Base-by-base conservation (phyloP, 2,329 filamentous ascomycete genomes). In the Pyricularia grisea region DNA sequence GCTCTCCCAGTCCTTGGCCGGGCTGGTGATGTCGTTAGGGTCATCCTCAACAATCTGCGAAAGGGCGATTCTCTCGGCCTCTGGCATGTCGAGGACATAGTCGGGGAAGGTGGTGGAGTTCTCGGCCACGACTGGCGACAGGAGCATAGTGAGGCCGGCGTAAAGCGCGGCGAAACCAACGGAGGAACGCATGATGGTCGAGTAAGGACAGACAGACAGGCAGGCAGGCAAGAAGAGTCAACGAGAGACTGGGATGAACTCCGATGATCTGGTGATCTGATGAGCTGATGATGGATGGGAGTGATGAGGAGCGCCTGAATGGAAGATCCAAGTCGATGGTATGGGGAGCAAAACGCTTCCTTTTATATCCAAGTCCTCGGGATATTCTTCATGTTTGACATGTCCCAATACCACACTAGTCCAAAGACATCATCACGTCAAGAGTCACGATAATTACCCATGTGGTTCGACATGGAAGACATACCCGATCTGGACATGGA, bases 1-100 rank as follows among this genome's bases (percentile, higher is more conserved):
- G 55, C 75, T 76, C 10, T 72, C 42, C 33, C 75, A 73, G 67
- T 72, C 72, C 5, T 71, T 71, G 14, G 67, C 65, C 2, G 71
- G 66, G 6, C 17, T 58, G 33, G 72, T 27, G 14, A 69, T 68
- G 25, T 73, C 71, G 10, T 67, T 66, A 10, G 70, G 68, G 20
- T 72, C 70, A 27, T 76, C 68, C 27, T 68, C 68, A 27, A 36
- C 27, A 27, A 68, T 25, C n/a, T 60, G 23, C 25, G 67, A 33
- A 3, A 68, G 33, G 17, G 67, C 67, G 23, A 60, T 23, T 11
- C 36, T 63, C 30, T 68, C 67, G 10, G 55, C 23, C 55, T 68
- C 58, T 14, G 67, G 67, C 10, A 68, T 63, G 12, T 1, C 55
- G 14, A 61, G 58, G 7, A n/a, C 55, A 27, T 63, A 68, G 0